Evolutionary conservation across 2,329 filamentous ascomycete genomes (phyloP).

Genomic region (Talaromyces funiculosus): DNA sequence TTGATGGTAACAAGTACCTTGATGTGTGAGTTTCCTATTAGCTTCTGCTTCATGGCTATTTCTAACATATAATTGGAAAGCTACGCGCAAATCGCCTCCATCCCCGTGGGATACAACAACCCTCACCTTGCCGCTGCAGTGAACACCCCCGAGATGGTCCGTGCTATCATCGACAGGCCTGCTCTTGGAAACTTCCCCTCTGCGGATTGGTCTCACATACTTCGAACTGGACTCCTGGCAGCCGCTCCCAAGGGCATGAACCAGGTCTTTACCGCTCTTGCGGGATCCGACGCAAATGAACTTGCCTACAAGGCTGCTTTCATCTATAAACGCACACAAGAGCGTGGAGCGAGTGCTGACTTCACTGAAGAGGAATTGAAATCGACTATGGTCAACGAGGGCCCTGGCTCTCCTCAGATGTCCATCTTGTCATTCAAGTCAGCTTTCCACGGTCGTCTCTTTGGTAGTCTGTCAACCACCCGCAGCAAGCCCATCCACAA

Average conservation of each 20-base stretch:
- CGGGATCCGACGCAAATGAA: conserved; percentile 89
- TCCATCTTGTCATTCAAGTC: conserved; percentile 86
- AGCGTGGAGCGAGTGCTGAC: conserved; percentile 70
- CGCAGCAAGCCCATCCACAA: conserved; percentile 93
- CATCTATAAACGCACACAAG: conserved; percentile 78
- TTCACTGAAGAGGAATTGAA: conserved; percentile 72
- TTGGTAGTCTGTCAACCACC: conserved; percentile 80
- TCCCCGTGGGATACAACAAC: conserved; percentile 91
- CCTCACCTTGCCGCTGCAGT: conserved; percentile 65
- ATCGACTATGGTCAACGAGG: conserved; percentile 73
- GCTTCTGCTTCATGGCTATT: neutral
- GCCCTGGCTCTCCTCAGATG: conserved; percentile 69
- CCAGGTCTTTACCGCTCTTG: conserved; percentile 86
- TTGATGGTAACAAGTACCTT: conserved; percentile 47
- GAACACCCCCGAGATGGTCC: conserved; percentile 70
- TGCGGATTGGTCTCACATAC: conserved; percentile 72
- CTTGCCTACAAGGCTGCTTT: conserved; percentile 93
- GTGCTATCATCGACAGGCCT: conserved; percentile 77
- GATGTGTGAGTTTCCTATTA: conserved; percentile 40
- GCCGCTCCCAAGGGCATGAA: conserved; percentile 76
- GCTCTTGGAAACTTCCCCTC: conserved; percentile 88
- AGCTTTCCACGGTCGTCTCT: conserved; percentile 84
- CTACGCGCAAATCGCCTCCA: conserved; percentile 88
- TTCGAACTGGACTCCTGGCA: conserved; percentile 73
- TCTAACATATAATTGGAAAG: conserved; percentile 33